phyloP scores from a whole-genome alignment of 257 asterid genomes.

The Paraleonurus japonicus region DNA sequence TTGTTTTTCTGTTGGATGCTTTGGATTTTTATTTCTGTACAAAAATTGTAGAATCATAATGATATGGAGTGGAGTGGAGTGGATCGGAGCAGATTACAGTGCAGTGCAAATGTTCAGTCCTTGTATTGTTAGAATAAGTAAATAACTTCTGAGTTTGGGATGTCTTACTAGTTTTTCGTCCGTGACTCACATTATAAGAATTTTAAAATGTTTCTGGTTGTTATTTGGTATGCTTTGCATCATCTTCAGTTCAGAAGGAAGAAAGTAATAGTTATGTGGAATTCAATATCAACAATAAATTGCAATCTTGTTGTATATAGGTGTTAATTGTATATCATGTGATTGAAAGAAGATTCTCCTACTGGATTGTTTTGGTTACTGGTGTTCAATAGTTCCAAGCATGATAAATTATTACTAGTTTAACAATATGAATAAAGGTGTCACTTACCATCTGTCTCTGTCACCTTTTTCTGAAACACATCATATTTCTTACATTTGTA shows the following conservation, averaged over 20 bases:
- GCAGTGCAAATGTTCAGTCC: neutral
- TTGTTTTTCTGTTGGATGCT: neutral
- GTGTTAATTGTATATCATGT: constrained; percentile 11
- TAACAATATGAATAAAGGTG: neutral
- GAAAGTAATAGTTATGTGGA: neutral
- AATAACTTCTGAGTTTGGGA: constrained; percentile 17
- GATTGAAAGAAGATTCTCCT: neutral
- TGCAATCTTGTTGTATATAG: neutral
- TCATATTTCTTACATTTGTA: neutral
- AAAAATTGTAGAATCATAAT: neutral
- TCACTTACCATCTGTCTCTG: neutral
- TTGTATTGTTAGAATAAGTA: constrained; percentile 2
- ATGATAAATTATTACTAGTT: constrained; percentile 13
- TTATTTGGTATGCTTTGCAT: neutral
- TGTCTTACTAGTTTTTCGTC: neutral
- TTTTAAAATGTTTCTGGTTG: neutral
- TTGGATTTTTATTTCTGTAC: neutral
- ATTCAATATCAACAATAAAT: neutral
- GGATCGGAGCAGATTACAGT: neutral
- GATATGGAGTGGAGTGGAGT: neutral
- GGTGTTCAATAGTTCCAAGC: constrained; percentile 1
- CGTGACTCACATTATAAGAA: neutral
- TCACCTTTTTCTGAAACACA: constrained; percentile 8
- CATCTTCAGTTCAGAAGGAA: neutral
- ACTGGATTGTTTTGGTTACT: constrained; percentile 1